A percentile compares a stretch with the other conserved stretches of the same genome.
Conservation (phyloP, 1,139 yeast species). For the Pichia sorboxylosa region DNA sequence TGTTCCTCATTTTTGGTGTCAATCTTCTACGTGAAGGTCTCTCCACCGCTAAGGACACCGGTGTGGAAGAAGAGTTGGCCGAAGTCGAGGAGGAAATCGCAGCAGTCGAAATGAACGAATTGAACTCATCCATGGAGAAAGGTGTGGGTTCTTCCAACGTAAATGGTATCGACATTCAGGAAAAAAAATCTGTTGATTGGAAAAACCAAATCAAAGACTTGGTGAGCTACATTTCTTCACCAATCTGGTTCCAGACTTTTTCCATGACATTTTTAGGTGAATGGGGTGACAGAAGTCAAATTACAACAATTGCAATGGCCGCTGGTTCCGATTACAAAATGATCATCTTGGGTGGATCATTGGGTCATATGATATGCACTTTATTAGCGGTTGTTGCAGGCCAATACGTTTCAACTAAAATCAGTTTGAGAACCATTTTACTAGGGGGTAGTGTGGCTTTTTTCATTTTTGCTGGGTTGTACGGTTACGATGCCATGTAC, state of each 20-base stretch:
- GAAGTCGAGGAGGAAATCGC: slow-evolving; percentile 94
- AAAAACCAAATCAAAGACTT: slow-evolving; percentile 11
- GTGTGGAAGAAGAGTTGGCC: slow-evolving; percentile 90
- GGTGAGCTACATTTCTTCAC: slow-evolving; percentile 51
- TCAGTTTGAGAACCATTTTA: slow-evolving; percentile 85
- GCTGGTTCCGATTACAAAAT: slow-evolving; percentile 91
- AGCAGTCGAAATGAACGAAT: slow-evolving; percentile 41
- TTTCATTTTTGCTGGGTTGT: slow-evolving; percentile 68
- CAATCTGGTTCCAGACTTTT: slow-evolving; percentile 89
- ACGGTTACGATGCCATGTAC: slow-evolving; percentile 52
- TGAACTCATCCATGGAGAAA: slow-evolving; percentile 45
- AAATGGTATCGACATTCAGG: background rate
- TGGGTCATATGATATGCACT: slow-evolving; percentile 89
- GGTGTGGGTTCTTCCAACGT: slow-evolving; percentile 30
- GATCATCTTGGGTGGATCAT: slow-evolving; percentile 78
- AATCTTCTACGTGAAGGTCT: slow-evolving; percentile 72
- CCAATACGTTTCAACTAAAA: slow-evolving; percentile 73
- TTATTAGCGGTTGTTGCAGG: slow-evolving; percentile 93
- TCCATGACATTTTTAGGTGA: slow-evolving; percentile 95
- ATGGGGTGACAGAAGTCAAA: slow-evolving; percentile 98
- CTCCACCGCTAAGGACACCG: slow-evolving; percentile 66
- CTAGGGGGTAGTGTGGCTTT: slow-evolving; percentile 84
- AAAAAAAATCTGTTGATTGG: background rate
- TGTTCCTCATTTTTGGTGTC: slow-evolving; percentile 76
- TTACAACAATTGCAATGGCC: slow-evolving; percentile 97